Evolutionary conservation across 352 stramenopile genomes (phyloP), one percentile per base, ranked within the genome.

Genomic region (Phytopythium aichiense): DNA sequence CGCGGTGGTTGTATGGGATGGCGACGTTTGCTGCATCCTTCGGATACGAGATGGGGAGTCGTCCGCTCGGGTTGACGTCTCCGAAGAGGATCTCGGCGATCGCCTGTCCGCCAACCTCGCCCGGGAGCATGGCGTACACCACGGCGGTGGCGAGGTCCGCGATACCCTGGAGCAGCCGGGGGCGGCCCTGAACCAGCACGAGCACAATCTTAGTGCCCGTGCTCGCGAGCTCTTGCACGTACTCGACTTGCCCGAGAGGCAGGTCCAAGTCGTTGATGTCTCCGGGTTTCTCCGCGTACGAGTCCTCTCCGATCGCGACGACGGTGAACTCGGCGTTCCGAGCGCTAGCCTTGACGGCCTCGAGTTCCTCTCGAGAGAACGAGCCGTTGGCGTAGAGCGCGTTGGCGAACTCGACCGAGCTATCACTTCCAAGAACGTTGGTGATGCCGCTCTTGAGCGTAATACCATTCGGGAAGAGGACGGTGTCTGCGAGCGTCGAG

Each of bases 281-380:
- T 13, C 90, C 90, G 22, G 77, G 80, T 43, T 96, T 97, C 64
- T 97, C 90, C 1, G 89, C 78, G 64, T 96, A 97, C 20, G 72
- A 62, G 15, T 37, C 58, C 67, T 97, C 90, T 54, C 90, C 90
- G 23, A 97, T 80, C 35, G 75, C 82, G 8, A 94, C 61, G 33
- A 96, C 78, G 0, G 87, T 91, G 66, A 88, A 81, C 9, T 60
- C 53, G 0, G 77, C 62, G 48, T 40, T 20, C 8, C 20, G 30
- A 22, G 65, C 71, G 56, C 25, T 50, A 18, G 52, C 66, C 23
- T 74, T 75, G 23, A 76, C 71, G 30, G 69, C 54, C 3, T 71
- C 30, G 52, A 90, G 89, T 49, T 68, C 81, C 35, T 59, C 69
- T 31, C 65, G 74, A 1, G 68, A 69, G 74, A 74, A 87, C 4